Percentiles rank a stretch among this genome's conserved stretches.
These are phyloP conservation scores for Aspergillus fumigatus DNA, from an alignment of 2,329 filamentous ascomycete species.

Conservation along the genomic window DNA sequence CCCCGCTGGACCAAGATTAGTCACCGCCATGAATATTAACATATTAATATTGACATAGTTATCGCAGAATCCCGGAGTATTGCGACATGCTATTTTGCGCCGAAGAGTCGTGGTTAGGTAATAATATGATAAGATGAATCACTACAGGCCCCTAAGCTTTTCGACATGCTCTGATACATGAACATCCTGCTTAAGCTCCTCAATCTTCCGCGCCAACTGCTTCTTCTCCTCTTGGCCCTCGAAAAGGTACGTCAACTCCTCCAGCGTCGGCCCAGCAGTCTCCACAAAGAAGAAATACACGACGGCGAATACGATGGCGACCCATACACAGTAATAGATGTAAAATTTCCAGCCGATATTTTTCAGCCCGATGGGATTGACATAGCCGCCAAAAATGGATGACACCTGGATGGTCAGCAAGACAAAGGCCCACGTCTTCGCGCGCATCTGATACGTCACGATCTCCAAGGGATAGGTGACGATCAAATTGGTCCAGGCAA, in stretches of 20 bases:
- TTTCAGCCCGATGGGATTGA: conserved; percentile 24
- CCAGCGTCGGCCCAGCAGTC: conserved; percentile 29
- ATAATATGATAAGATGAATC: neutral
- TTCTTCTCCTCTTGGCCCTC: conserved; percentile 1
- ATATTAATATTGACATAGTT: too few relatives aligned
- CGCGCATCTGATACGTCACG: conserved; percentile 41
- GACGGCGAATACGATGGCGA: conserved; percentile 26
- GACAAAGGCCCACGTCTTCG: conserved; percentile 41
- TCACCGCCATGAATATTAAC: neutral
- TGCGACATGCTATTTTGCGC: neutral
- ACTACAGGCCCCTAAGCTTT: neutral
- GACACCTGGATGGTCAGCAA: conserved; percentile 32
- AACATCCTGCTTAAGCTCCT: neutral
- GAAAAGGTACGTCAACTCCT: conserved; percentile 35
- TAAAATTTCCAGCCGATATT: conserved; percentile 26
- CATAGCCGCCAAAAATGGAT: conserved; percentile 20
- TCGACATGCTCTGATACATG: neutral
- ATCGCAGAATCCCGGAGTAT: too few relatives aligned
- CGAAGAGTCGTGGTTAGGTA: neutral
- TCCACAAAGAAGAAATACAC: conserved; percentile 36
- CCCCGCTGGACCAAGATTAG: neutral
- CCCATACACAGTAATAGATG: conserved; percentile 21
- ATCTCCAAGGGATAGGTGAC: conserved; percentile 44
- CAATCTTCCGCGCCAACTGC: neutral
- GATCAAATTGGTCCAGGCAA: conserved; percentile 43